phyloP scores from a whole-genome alignment of 345 rosid genomes.

The Eucalyptus grandis region DNA sequence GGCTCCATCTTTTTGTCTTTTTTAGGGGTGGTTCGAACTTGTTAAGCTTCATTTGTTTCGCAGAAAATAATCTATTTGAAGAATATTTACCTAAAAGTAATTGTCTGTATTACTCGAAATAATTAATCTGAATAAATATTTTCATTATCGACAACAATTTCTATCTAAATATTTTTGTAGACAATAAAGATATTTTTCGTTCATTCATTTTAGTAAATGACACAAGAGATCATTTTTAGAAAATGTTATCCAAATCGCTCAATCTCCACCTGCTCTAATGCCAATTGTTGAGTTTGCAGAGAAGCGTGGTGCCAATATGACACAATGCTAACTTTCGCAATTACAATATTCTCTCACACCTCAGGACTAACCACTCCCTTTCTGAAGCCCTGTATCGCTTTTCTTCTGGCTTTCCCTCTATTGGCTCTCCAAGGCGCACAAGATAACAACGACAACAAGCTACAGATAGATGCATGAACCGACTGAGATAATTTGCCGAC shows the following conservation, averaged over 20 bases:
- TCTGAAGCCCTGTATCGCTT: no score
- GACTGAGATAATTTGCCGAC: not conserved
- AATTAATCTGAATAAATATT: no score
- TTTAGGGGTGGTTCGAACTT: not conserved
- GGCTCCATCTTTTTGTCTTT: not conserved
- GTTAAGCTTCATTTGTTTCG: no score
- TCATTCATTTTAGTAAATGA: no score
- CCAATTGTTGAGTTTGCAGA: not conserved
- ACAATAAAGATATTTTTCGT: rapidly evolving
- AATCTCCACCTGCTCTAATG: not conserved
- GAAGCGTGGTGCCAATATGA: not conserved
- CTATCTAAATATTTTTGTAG: no score
- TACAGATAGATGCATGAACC: not conserved
- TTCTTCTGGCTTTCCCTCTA: not conserved
- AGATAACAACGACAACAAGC: not conserved
- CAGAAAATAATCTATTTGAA: no score
- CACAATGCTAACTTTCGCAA: not conserved
- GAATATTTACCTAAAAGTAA: no score
- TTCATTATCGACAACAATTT: not conserved
- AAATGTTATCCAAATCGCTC: not conserved
- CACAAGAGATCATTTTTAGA: not conserved
- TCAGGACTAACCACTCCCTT: no score
- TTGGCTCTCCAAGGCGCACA: not conserved
- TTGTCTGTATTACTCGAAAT: not conserved
- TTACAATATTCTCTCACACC: not conserved